Conservation (phyloP, 768 basidiomycete species). For the Hericium alpestre region DNA sequence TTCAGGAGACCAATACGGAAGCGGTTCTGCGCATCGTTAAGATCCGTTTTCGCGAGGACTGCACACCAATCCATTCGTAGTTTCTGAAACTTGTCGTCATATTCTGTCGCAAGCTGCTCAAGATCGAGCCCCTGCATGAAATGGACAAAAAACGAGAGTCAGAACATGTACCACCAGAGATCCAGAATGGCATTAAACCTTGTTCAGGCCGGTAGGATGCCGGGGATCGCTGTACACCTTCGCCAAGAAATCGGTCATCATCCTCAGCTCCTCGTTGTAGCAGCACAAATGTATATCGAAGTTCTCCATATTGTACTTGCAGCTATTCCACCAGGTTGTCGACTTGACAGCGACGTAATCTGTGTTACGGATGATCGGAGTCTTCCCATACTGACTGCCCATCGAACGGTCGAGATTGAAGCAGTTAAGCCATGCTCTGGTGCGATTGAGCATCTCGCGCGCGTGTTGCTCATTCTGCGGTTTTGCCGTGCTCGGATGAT, state of each 20-base stretch:
- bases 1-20: slow-evolving; percentile 55
- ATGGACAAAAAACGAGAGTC: background rate
- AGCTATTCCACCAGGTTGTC: slow-evolving; percentile 9
- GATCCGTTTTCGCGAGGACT: slow-evolving; percentile 40
- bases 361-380: slow-evolving; percentile 62
- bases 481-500: slow-evolving; percentile 62
- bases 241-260: slow-evolving; percentile 48
- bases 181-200: slow-evolving; percentile 28
- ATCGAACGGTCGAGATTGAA: slow-evolving; percentile 88
- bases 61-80: slow-evolving; percentile 48
- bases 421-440: slow-evolving; percentile 84
- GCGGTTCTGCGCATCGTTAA: slow-evolving; percentile 40
- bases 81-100: slow-evolving; percentile 56
- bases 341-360: slow-evolving; percentile 71
- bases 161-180: background rate
- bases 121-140: slow-evolving; percentile 48
- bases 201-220: slow-evolving; percentile 69
- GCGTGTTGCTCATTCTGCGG: slow-evolving; percentile 75
- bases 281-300: slow-evolving; percentile 76
- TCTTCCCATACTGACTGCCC: slow-evolving; percentile 85
- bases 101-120: slow-evolving; percentile 49
- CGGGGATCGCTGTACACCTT: slow-evolving; percentile 59
- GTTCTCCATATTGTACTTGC: slow-evolving; percentile 40
- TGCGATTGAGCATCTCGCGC: slow-evolving; percentile 82
- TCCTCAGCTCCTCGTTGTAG: slow-evolving; percentile 64